Conservation (phyloP, 2,329 filamentous ascomycete genomes). For the Orbilia javanica region DNA sequence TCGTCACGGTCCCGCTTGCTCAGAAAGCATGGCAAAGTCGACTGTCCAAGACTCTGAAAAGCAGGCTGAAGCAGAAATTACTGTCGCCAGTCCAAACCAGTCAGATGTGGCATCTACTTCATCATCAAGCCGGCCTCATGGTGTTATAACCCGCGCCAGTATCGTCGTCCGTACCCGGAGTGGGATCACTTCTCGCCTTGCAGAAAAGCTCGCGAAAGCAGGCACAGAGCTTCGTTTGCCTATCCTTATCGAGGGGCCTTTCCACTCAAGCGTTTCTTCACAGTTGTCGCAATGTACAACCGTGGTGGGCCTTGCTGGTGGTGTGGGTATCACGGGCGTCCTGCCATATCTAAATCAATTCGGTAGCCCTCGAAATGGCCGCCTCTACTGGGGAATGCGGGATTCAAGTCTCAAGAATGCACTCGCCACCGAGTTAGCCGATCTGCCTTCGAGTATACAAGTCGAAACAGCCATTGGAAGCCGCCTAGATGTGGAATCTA, state of each 20-base stretch:
- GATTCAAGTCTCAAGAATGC: constrained; percentile 2
- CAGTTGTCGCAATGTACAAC: constrained; percentile 60
- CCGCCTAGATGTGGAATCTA: constrained; percentile 25
- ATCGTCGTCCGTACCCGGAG: constrained; percentile 20
- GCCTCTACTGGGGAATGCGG: constrained; percentile 36
- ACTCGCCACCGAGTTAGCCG: constrained; percentile 18
- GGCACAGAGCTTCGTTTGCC: constrained; percentile 7
- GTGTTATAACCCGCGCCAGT: background rate
- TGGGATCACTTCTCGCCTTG: constrained; percentile 29
- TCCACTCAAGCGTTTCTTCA: constrained; percentile 47
- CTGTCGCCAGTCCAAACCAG: background rate
- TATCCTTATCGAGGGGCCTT: constrained; percentile 42
- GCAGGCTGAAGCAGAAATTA: constrained; percentile 17
- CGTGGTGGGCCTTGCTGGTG: constrained; percentile 64
- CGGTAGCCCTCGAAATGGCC: constrained; percentile 24
- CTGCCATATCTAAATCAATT: constrained; percentile 60
- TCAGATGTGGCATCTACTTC: constrained; percentile 16
- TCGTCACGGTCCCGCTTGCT: background rate
- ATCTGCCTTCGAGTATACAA: constrained; percentile 28
- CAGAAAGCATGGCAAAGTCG: background rate
- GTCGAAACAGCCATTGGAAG: constrained; percentile 20
- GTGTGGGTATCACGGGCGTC: constrained; percentile 64
- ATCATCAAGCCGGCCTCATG: background rate
- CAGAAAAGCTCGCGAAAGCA: background rate
- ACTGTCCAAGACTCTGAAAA: background rate